A percentile compares a stretch with the other conserved stretches of the same genome.
Conservation (phyloP, 179 eudicot species). For the Vitellaria paradoxa region DNA sequence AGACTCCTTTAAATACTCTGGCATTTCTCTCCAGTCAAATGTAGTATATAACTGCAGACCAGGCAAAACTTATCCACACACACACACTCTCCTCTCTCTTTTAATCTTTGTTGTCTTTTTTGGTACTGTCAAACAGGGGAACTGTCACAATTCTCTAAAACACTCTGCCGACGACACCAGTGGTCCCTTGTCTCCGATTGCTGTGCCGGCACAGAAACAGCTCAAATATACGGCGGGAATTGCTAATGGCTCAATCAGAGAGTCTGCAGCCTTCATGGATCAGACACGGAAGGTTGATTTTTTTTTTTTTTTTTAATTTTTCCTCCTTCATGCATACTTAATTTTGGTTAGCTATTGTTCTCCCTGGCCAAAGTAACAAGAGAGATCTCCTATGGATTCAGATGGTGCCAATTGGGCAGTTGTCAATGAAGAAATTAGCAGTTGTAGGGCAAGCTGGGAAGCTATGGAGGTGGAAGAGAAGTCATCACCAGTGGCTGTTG, state of each 20-base stretch:
- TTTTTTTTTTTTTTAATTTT: not conserved
- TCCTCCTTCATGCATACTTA: not conserved
- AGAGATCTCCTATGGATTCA: conserved; percentile 23
- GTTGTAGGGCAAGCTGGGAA: conserved; percentile 85
- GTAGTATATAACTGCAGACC: no score
- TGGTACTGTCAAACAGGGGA: conserved; percentile 40
- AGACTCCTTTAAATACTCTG: no score
- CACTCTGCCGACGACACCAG: conserved; percentile 68
- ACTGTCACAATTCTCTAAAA: conserved; percentile 55
- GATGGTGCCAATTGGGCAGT: conserved; percentile 91
- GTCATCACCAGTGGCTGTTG: conserved; percentile 96
- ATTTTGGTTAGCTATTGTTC: conserved; percentile 2
- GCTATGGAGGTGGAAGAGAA: conserved; percentile 99
- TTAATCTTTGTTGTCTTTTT: not conserved
- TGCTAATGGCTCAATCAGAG: conserved; percentile 72
- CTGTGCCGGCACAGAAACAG: conserved; percentile 89
- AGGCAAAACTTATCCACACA: not conserved
- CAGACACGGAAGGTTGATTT: conserved; percentile 67
- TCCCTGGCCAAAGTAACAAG: not conserved
- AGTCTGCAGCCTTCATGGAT: conserved; percentile 74
- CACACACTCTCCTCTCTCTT: not conserved
- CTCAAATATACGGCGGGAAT: conserved; percentile 93
- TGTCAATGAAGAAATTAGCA: conserved; percentile 85
- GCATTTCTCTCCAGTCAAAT: no score
- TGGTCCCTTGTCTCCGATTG: conserved; percentile 74